Evolutionary conservation across 2,329 filamentous ascomycete genomes (phyloP).

Genomic region (Neoarthrinium moseri): DNA sequence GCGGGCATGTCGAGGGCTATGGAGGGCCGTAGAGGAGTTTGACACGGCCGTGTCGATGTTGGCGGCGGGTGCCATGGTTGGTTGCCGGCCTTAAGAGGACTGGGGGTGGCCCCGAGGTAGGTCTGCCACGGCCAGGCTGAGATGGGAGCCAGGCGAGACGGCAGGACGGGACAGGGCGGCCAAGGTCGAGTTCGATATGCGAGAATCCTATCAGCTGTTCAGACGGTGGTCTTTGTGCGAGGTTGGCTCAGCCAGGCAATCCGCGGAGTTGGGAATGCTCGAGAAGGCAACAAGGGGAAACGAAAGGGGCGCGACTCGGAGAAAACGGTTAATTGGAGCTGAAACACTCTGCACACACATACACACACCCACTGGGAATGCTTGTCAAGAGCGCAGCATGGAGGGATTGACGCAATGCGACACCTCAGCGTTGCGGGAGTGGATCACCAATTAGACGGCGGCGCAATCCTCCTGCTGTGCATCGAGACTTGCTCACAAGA

Average conservation of each 20-base stretch:
- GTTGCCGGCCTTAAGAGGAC: constrained; percentile 1
- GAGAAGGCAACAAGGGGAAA: not conserved
- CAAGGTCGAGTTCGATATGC: not conserved
- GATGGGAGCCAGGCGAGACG: not conserved
- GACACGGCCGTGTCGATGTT: constrained; percentile 5
- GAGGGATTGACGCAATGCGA: constrained; percentile 6
- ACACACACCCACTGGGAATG: constrained; percentile 2
- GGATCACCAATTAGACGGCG: not conserved
- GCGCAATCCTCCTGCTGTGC: not conserved
- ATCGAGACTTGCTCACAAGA: not conserved
- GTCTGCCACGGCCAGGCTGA: not conserved
- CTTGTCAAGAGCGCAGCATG: constrained; percentile 5
- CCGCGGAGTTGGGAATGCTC: not conserved
- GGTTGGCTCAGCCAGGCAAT: not conserved
- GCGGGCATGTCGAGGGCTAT: constrained; percentile 18
- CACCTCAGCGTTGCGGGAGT: constrained; percentile 3
- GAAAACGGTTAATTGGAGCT: constrained; percentile 3
- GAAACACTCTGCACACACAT: too few species aligned
- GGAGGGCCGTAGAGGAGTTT: not conserved
- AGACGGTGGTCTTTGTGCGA: not conserved
- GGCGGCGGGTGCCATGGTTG: constrained; percentile 4
- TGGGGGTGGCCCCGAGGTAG: not conserved
- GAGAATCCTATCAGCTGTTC: constrained; percentile 7
- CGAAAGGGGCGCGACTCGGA: constrained; percentile 1
- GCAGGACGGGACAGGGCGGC: not conserved